phyloP scores from a whole-genome alignment of 352 stramenopile genomes.

The Phytophthora hibernalis region DNA sequence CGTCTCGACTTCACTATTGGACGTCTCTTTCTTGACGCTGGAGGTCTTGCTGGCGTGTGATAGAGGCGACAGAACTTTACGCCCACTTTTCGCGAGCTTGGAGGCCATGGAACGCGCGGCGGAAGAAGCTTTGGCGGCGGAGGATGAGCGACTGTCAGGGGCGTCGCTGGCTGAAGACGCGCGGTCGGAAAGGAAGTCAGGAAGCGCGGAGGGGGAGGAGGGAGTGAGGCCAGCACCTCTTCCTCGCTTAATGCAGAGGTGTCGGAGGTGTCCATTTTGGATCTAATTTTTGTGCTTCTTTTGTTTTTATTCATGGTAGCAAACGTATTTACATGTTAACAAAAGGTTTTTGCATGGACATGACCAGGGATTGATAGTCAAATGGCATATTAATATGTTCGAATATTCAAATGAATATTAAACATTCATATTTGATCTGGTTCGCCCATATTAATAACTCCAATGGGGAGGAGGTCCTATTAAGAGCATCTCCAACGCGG shows the following conservation, averaged over 20 bases:
- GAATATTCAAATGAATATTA: no score
- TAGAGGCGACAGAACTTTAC: constrained; percentile 63
- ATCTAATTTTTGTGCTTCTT: background rate
- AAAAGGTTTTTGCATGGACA: no score
- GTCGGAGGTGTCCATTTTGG: constrained; percentile 2
- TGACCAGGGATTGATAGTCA: no score
- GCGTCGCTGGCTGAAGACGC: background rate
- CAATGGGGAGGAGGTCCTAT: no score
- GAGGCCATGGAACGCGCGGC: constrained; percentile 68
- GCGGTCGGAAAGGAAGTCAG: constrained; percentile 18
- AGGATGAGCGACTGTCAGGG: constrained; percentile 10
- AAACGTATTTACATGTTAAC: no score
- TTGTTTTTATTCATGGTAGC: no score
- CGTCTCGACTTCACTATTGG: constrained; percentile 10
- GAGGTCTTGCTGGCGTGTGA: background rate
- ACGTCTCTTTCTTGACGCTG: background rate
- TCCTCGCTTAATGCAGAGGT: constrained; percentile 26
- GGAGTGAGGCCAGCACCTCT: constrained; percentile 36
- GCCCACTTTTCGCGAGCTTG: constrained; percentile 60
- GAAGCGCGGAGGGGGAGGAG: constrained; percentile 37
- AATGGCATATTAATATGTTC: no score
- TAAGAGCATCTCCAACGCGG: no score
- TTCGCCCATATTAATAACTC: no score
- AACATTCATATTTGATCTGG: no score
- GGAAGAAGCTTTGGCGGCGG: constrained; percentile 48